Evolutionary conservation across 2,329 filamentous ascomycete species (phyloP).

Genomic region (Nigrospora oryzae): DNA sequence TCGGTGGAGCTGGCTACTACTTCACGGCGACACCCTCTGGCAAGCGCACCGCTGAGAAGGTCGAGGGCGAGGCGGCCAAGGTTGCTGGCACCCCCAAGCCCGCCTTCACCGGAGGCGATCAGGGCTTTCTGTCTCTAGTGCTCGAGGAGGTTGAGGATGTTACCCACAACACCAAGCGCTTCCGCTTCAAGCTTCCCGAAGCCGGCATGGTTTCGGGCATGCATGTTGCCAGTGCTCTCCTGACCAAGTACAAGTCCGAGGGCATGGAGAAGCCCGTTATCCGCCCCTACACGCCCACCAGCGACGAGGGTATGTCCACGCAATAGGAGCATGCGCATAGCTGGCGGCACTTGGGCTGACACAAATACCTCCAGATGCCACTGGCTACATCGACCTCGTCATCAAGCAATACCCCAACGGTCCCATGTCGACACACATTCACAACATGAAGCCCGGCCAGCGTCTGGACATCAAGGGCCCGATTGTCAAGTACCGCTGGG

Average conservation of each 20-base stretch:
- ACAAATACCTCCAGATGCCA: slow-evolving; percentile 41
- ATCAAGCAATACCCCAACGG: slow-evolving; percentile 89
- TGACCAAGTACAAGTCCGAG: slow-evolving; percentile 87
- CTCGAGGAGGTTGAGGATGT: slow-evolving; percentile 69
- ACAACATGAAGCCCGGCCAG: slow-evolving; percentile 75
- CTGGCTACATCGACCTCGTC: slow-evolving; percentile 78
- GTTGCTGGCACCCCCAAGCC: slow-evolving; percentile 33
- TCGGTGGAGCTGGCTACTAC: slow-evolving; percentile 50
- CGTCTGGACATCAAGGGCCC: slow-evolving; percentile 89
- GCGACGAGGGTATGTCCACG: slow-evolving; percentile 60
- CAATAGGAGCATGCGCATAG: background rate
- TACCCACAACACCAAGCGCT: slow-evolving; percentile 92
- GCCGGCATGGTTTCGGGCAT: slow-evolving; percentile 78
- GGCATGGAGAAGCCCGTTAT: slow-evolving; percentile 78
- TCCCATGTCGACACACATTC: slow-evolving; percentile 84
- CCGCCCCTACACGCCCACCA: slow-evolving; percentile 87
- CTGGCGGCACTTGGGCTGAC: background rate
- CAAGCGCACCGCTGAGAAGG: slow-evolving; percentile 39
- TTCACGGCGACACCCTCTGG: slow-evolving; percentile 42
- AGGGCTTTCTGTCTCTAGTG: slow-evolving; percentile 79
- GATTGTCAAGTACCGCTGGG: slow-evolving; percentile 87
- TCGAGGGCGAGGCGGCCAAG: slow-evolving; percentile 43
- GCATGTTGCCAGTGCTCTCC: slow-evolving; percentile 71
- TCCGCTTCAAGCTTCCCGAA: slow-evolving; percentile 82
- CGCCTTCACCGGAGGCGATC: slow-evolving; percentile 73